Evolutionary conservation across 2,329 filamentous ascomycete species (phyloP).

Genomic region (Alternaria consortialis): DNA sequence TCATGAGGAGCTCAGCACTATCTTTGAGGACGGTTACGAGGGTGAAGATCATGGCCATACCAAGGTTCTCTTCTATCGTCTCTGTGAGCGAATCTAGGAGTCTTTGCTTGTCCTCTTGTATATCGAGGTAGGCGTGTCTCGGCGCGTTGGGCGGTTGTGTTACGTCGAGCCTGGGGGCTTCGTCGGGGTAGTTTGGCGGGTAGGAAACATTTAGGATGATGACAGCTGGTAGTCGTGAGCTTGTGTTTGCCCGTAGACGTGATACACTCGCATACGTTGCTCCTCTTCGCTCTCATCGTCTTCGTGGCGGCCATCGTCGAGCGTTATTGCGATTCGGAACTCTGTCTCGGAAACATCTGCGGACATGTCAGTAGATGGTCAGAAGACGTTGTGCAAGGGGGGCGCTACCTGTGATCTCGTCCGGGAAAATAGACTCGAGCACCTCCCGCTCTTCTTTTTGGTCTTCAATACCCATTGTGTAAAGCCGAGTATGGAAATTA

Average conservation of each 20-base stretch:
- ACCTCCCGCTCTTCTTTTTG: slow-evolving; percentile 97
- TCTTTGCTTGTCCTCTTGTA: slow-evolving; percentile 78
- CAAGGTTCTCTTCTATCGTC: slow-evolving; percentile 88
- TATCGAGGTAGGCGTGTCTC: slow-evolving; percentile 76
- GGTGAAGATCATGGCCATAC: slow-evolving; percentile 98
- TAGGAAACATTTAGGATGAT: slow-evolving; percentile 88
- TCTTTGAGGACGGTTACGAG: slow-evolving; percentile 89
- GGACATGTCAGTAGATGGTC: slow-evolving; percentile 24
- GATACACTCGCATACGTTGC: slow-evolving; percentile 55
- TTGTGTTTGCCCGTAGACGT: not conserved
- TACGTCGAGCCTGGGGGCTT: slow-evolving; percentile 82
- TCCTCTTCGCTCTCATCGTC: slow-evolving; percentile 67
- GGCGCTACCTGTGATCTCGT: slow-evolving; percentile 87
- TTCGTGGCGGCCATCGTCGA: slow-evolving; percentile 70
- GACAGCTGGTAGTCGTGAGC: slow-evolving; percentile 57
- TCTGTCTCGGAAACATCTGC: slow-evolving; percentile 89
- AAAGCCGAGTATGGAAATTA: slow-evolving; percentile 18
- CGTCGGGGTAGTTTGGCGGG: slow-evolving; percentile 89
- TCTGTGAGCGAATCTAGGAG: slow-evolving; percentile 76
- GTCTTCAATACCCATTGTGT: slow-evolving; percentile 72
- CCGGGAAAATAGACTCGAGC: slow-evolving; percentile 96
- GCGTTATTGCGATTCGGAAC: slow-evolving; percentile 83
- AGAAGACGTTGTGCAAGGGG: not conserved
- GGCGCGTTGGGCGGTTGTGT: slow-evolving; percentile 74
- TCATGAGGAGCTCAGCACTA: slow-evolving; percentile 83